Conservation (phyloP, 352 stramenopile genomes). For the Plasmopara halstedii region DNA sequence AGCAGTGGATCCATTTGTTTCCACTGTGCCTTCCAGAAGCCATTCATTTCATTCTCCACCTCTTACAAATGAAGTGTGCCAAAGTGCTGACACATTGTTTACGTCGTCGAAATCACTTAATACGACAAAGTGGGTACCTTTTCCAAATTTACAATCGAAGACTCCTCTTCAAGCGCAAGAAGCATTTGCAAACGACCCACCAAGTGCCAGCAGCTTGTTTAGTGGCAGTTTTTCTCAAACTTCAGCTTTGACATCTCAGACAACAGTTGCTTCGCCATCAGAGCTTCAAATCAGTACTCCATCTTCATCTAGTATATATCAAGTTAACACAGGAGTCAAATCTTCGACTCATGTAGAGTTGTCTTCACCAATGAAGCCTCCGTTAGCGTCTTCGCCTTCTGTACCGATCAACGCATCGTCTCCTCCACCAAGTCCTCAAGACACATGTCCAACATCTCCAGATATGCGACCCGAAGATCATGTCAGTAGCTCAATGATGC, state of each 20-base stretch:
- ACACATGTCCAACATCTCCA: slow-evolving; percentile 3
- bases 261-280: too few relatives aligned
- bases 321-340: background rate
- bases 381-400: background rate
- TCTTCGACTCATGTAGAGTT: too few relatives aligned
- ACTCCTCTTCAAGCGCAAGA: background rate
- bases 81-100: background rate
- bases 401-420: too few relatives aligned
- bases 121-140: background rate
- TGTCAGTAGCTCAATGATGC: slow-evolving; percentile 7
- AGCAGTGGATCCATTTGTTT: background rate
- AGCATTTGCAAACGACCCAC: background rate
- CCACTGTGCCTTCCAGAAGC: background rate
- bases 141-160: background rate
- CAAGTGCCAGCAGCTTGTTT: background rate
- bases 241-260: too few relatives aligned
- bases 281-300: too few relatives aligned
- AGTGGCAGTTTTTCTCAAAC: too few relatives aligned
- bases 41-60: background rate
- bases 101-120: background rate
- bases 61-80: background rate
- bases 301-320: background rate
- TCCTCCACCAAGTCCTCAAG: too few relatives aligned
- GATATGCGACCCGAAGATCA: slow-evolving; percentile 15
- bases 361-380: too few relatives aligned